These are phyloP conservation scores for Hypoxylon trugodes DNA, from an alignment of 495 filamentous ascomycete genomes.

Conservation along the genomic window DNA sequence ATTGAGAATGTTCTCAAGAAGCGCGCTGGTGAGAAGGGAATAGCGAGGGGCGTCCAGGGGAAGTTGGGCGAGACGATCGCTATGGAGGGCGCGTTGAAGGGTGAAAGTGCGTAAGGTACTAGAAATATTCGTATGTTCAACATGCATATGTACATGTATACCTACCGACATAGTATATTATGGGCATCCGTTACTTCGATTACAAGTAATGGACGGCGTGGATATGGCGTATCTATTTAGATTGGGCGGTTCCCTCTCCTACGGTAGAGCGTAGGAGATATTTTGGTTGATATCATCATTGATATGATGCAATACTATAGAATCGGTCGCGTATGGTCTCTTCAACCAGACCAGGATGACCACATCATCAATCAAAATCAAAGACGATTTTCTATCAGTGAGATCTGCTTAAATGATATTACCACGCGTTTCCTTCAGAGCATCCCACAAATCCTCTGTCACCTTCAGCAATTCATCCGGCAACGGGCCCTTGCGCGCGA, in stretches of 20 bases:
- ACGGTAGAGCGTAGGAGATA: background rate
- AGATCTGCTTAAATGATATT: constrained; percentile 15
- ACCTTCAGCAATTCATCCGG: constrained; percentile 14
- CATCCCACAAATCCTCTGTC: constrained; percentile 29
- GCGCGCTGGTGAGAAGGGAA: constrained; percentile 62
- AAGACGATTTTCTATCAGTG: background rate
- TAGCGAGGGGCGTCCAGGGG: background rate
- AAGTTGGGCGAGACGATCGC: constrained; percentile 38
- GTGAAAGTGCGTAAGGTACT: background rate
- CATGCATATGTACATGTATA: constrained; percentile 34
- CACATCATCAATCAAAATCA: background rate
- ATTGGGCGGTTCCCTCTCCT: background rate
- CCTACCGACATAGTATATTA: too few relatives aligned
- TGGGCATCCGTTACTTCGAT: background rate
- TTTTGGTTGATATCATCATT: background rate
- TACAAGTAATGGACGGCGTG: constrained; percentile 2
- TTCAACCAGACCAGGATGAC: constrained; percentile 22
- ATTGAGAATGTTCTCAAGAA: constrained; percentile 98
- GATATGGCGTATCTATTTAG: constrained; percentile 27
- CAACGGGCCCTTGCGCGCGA: constrained; percentile 57
- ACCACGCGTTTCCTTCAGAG: constrained; percentile 23
- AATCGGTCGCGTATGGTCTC: constrained; percentile 9
- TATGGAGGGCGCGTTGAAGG: constrained; percentile 33
- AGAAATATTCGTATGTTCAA: constrained; percentile 9
- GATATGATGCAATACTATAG: background rate